Evolutionary conservation across 148 eudicot species (phyloP).

Genomic region (Rhododendron kiyosumense): DNA sequence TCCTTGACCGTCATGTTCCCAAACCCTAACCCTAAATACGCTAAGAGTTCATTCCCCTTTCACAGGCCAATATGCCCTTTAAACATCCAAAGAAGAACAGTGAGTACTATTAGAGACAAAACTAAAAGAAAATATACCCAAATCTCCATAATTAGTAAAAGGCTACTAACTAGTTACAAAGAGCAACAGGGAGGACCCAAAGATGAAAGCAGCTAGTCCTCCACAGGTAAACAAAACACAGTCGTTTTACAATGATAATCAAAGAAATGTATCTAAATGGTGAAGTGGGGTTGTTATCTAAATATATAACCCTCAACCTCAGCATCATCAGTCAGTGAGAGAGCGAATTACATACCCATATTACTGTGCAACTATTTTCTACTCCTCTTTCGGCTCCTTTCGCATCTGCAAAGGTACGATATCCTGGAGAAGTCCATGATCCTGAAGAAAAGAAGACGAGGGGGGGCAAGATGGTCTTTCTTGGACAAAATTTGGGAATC

Average conservation of each 20-base stretch:
- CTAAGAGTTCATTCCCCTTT: neutral
- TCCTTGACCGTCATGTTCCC: no score
- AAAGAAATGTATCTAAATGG: neutral
- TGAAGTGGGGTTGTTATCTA: conserved; percentile 16
- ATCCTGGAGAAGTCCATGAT: conserved; percentile 72
- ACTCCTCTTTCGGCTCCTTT: conserved; percentile 36
- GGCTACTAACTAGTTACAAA: conserved; percentile 3
- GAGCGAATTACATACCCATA: conserved; percentile 9
- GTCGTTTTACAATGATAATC: neutral
- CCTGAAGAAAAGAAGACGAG: conserved; percentile 25
- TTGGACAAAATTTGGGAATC: conserved; percentile 15
- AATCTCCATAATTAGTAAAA: conserved; percentile 1
- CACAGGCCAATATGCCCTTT: neutral
- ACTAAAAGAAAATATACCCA: neutral
- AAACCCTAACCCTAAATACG: conserved; percentile 8
- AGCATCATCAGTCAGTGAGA: conserved; percentile 9
- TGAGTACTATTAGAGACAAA: neutral
- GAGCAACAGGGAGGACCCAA: neutral
- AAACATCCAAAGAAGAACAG: conserved; percentile 7
- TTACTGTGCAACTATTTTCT: conserved; percentile 1
- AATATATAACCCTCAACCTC: conserved; percentile 15
- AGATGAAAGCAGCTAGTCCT: conserved; percentile 1
- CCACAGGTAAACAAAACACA: neutral
- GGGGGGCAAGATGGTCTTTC: conserved; percentile 11
- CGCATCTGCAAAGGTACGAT: conserved; percentile 51